Evolutionary conservation across 2,329 filamentous ascomycete species (phyloP).

Genomic region (Pestalotiopsis fici): DNA sequence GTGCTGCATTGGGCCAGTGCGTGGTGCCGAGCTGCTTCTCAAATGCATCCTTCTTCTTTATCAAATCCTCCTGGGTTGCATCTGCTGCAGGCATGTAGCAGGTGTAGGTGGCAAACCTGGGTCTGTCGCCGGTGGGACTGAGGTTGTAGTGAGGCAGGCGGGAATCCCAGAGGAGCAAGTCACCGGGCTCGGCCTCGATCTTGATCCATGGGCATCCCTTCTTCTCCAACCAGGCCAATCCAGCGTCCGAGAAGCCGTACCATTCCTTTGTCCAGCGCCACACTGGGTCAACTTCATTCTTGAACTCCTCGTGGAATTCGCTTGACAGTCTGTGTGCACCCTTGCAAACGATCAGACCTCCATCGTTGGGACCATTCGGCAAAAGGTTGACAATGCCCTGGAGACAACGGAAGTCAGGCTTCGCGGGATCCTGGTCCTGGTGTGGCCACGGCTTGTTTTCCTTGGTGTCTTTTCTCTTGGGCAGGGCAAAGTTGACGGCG

Average conservation of each 20-base stretch:
- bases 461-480: constrained; percentile 31
- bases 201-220: constrained; percentile 34
- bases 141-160: constrained; percentile 43
- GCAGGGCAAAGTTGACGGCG: constrained; percentile 44
- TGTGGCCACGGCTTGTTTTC: constrained; percentile 45
- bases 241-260: constrained; percentile 35
- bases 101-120: constrained; percentile 37
- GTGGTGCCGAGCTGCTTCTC: constrained; percentile 39
- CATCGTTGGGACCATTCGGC: constrained; percentile 34
- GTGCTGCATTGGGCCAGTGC: constrained; percentile 39
- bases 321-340: constrained; percentile 28
- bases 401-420: constrained; percentile 48
- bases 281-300: constrained; percentile 25
- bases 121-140: constrained; percentile 27
- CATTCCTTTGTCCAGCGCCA: constrained; percentile 36
- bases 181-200: constrained; percentile 42
- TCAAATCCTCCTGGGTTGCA: constrained; percentile 39
- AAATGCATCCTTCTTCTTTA: constrained; percentile 41
- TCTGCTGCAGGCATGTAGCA: constrained; percentile 41
- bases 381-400: constrained; percentile 50
- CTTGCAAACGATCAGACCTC: constrained; percentile 33
- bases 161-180: constrained; percentile 38
- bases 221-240: constrained; percentile 36
- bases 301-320: constrained; percentile 34
- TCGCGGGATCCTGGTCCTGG: constrained; percentile 44